A percentile compares a stretch with the other conserved stretches of the same genome.
phyloP scores from a whole-genome alignment of 2,329 filamentous ascomycete species.

The Scedosporium aurantiacum region DNA sequence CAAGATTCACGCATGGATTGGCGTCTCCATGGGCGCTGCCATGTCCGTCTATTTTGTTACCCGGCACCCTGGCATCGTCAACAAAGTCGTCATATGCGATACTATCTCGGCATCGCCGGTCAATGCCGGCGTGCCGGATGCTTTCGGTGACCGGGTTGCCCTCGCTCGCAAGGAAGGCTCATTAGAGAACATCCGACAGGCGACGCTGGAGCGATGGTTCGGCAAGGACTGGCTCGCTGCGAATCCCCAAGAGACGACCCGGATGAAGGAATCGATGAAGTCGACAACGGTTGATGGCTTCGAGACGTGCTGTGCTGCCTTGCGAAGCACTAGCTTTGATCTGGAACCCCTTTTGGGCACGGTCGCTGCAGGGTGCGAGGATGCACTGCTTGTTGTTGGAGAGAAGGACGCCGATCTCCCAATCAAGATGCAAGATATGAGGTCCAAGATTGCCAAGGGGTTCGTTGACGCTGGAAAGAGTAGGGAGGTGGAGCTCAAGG shows the following conservation, averaged over 20 bases:
- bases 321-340: conserved; percentile 25
- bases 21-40: conserved; percentile 33
- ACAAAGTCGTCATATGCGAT: conserved; percentile 27
- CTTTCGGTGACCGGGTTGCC: conserved; percentile 23
- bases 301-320: conserved; percentile 28
- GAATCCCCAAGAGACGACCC: conserved; percentile 22
- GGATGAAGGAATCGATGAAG: conserved; percentile 24
- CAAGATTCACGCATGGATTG: conserved; percentile 28
- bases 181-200: conserved; percentile 19
- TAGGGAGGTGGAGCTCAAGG: conserved; percentile 18
- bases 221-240: conserved; percentile 23
- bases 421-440: conserved; percentile 25
- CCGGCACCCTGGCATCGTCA: conserved; percentile 25
- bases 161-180: conserved; percentile 21
- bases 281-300: conserved; percentile 28
- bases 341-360: conserved; percentile 22
- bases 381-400: conserved; percentile 26
- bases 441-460: conserved; percentile 22
- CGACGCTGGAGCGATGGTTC: conserved; percentile 30
- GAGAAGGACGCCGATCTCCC: conserved; percentile 31
- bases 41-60: conserved; percentile 26
- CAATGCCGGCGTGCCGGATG: conserved; percentile 23
- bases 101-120: conserved; percentile 27
- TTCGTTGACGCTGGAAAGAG: conserved; percentile 16
- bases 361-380: conserved; percentile 22